Conservation (phyloP, 176 grass and related monocot genomes). For the Rhynchospora pubera region DNA sequence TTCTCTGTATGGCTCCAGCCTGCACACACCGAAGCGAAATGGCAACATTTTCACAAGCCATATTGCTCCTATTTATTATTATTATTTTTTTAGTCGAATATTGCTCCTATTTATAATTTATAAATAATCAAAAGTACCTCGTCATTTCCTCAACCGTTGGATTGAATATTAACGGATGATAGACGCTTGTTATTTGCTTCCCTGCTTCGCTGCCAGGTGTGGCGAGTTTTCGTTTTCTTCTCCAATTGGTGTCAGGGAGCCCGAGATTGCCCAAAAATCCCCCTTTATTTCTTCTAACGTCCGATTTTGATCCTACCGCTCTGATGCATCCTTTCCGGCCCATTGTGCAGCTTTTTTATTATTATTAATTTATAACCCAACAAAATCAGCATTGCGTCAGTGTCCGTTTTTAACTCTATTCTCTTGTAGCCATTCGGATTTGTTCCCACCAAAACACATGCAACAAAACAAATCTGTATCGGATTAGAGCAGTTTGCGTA, state of each 20-base stretch:
- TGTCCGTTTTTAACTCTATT: not conserved
- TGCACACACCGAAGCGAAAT: too few species aligned
- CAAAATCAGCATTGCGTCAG: slow-evolving; percentile 18
- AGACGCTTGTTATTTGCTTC: not conserved
- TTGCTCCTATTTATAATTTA: too few species aligned
- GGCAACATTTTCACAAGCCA: too few species aligned
- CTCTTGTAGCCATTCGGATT: slow-evolving; percentile 4
- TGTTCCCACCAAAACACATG: not conserved
- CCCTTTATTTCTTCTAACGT: not conserved
- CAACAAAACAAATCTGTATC: not conserved
- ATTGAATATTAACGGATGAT: not conserved
- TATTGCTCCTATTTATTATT: too few species aligned
- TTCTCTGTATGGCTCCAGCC: too few species aligned
- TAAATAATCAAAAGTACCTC: too few species aligned
- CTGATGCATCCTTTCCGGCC: not conserved
- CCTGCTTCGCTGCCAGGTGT: not conserved
- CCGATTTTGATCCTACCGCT: not conserved
- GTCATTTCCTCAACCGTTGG: not conserved
- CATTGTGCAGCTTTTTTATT: not conserved
- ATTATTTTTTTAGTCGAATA: too few species aligned
- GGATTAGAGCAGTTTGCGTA: not conserved
- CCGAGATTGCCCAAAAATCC: not conserved
- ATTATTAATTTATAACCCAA: not conserved
- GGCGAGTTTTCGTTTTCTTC: not conserved
- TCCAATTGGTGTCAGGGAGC: not conserved